A percentile compares a stretch with the other conserved stretches of the same genome.
phyloP scores from a whole-genome alignment of 352 stramenopile species.

The Globisporangium spinosum region DNA sequence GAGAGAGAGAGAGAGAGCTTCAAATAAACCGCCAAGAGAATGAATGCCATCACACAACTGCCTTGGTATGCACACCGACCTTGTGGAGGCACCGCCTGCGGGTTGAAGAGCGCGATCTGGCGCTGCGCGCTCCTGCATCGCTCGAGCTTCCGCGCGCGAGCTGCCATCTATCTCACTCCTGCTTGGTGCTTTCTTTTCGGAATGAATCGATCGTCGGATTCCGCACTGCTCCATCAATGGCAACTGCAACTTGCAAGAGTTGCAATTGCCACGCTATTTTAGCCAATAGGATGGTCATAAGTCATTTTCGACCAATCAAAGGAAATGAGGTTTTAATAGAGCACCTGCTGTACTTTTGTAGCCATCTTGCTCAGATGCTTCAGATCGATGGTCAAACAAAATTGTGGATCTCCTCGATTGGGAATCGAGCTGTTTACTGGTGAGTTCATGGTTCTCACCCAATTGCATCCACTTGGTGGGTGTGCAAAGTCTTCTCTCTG shows the following conservation, averaged over 20 bases:
- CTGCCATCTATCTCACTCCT: background rate
- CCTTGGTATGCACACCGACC: slow-evolving; percentile 18
- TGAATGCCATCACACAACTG: too few relatives aligned
- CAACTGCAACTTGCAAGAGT: background rate
- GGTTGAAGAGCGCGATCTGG: slow-evolving; percentile 58
- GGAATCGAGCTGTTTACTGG: background rate
- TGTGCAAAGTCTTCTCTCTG: background rate
- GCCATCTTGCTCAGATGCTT: too few relatives aligned
- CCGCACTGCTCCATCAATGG: background rate
- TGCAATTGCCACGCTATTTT: background rate
- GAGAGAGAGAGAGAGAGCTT: background rate
- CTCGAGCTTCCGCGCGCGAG: slow-evolving; percentile 30
- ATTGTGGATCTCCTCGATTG: background rate
- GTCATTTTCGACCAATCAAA: background rate
- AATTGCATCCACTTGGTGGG: background rate
- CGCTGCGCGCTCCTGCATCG: slow-evolving; percentile 39
- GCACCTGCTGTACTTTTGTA: background rate
- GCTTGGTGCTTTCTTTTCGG: background rate
- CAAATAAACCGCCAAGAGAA: background rate
- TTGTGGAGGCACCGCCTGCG: slow-evolving; percentile 40
- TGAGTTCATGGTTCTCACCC: background rate
- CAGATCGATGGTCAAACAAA: too few relatives aligned
- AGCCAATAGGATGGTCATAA: background rate
- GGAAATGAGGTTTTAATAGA: background rate
- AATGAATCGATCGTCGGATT: background rate